Conservation (phyloP, 208 protist species). For the Trypanosomatidae sp. region DNA sequence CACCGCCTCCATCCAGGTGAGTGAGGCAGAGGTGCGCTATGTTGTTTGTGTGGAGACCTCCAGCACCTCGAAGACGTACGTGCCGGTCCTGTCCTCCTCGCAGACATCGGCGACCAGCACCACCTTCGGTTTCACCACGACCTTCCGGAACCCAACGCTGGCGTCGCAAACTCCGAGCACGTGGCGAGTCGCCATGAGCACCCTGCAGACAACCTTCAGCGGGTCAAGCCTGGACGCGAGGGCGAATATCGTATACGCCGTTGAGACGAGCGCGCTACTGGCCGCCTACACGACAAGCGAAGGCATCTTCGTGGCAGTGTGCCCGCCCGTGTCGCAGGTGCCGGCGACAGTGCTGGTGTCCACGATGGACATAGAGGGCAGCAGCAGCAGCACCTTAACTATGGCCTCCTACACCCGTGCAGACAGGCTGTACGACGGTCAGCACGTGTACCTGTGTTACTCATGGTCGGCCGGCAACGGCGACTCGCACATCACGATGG, state of each 20-base stretch:
- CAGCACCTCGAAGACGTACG: constrained; percentile 38
- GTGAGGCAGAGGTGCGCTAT: constrained; percentile 36
- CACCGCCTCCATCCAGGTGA: constrained; percentile 28
- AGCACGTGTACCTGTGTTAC: constrained; percentile 75
- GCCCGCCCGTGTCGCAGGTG: constrained; percentile 35
- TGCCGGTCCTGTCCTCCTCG: constrained; percentile 54
- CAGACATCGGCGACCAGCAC: constrained; percentile 26
- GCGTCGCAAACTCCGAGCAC: constrained; percentile 27
- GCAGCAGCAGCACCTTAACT: constrained; percentile 21
- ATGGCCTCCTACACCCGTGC: constrained; percentile 45
- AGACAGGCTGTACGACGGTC: constrained; percentile 34
- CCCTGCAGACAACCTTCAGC: constrained; percentile 50
- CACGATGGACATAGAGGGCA: constrained; percentile 17
- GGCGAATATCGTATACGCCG: constrained; percentile 51
- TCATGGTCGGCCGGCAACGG: constrained; percentile 40
- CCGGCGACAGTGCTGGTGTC: constrained; percentile 44
- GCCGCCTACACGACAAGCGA: constrained; percentile 11
- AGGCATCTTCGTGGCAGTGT: constrained; percentile 37
- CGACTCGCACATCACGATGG: constrained; percentile 52
- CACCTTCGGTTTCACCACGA: constrained; percentile 52
- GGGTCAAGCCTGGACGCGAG: constrained; percentile 45
- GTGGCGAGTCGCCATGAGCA: constrained; percentile 72
- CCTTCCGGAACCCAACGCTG: constrained; percentile 37
- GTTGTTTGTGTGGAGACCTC: constrained; percentile 62
- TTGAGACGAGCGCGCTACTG: constrained; percentile 37